Conservation (phyloP, 257 asterid genomes). For the Solanum chiquidenum region DNA sequence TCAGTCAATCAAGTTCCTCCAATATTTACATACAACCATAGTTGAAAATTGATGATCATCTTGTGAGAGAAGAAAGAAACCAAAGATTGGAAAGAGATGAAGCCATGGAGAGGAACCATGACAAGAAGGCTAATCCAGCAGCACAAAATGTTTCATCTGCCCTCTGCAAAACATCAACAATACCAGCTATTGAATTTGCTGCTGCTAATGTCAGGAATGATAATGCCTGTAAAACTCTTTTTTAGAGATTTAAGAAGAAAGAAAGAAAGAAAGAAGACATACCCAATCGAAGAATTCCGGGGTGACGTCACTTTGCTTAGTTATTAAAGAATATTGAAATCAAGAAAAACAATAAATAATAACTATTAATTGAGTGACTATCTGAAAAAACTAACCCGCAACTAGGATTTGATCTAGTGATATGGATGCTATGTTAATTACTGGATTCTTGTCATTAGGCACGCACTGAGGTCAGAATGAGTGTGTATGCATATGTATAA, state of each 20-base stretch:
- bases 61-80: conserved; percentile 44
- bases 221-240: conserved; percentile 28
- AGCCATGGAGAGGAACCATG: conserved; percentile 43
- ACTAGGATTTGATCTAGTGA: too few relatives aligned
- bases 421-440: too few relatives aligned
- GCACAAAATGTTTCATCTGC: conserved; percentile 54
- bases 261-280: conserved; percentile 7
- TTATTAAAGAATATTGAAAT: too few relatives aligned
- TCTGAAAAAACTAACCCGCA: too few relatives aligned
- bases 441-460: too few relatives aligned
- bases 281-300: conserved; percentile 63
- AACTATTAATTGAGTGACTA: too few relatives aligned
- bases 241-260: not conserved
- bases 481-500: not conserved
- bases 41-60: not conserved
- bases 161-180: conserved; percentile 45
- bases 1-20: not conserved
- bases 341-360: too few relatives aligned
- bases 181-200: conserved; percentile 59
- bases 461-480: too few relatives aligned
- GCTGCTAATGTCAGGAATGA: conserved; percentile 55
- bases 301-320: conserved; percentile 11
- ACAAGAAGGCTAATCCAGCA: conserved; percentile 42
- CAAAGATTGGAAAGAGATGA: conserved; percentile 60
- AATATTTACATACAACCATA: not conserved